Conservation (phyloP, 805 yeast species). For the Wickerhamomyces chambardii region DNA sequence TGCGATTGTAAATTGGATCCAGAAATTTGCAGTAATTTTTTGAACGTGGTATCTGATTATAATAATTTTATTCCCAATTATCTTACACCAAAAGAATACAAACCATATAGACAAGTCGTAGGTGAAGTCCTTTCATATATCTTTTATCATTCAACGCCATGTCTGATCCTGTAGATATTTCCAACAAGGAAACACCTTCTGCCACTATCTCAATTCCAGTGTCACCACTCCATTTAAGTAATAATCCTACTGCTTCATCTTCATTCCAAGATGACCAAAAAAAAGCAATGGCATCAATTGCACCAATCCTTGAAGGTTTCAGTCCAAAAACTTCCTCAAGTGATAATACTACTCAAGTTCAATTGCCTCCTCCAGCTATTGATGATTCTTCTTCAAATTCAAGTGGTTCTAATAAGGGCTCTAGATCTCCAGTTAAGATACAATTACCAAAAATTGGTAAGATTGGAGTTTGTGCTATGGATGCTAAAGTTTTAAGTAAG, state of each 20-base stretch:
- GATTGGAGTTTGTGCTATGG: slow-evolving; percentile 99
- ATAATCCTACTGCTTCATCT: slow-evolving; percentile 4
- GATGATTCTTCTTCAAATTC: slow-evolving; percentile 4
- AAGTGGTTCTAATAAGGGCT: slow-evolving; percentile 6
- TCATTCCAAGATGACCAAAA: slow-evolving; percentile 17
- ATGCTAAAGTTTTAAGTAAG: slow-evolving; percentile 88
- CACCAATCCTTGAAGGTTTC: slow-evolving; percentile 69
- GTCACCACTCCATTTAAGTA: slow-evolving; percentile 21
- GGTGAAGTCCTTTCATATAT: no score
- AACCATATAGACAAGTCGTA: no score
- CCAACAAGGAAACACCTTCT: not conserved
- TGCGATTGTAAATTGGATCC: no score
- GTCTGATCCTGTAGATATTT: slow-evolving; percentile 15
- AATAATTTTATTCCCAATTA: no score
- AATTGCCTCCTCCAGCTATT: slow-evolving; percentile 15
- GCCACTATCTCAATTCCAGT: slow-evolving; percentile 14
- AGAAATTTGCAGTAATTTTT: no score
- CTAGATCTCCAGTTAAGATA: slow-evolving; percentile 18
- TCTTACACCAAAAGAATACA: no score
- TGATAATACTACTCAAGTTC: slow-evolving; percentile 25
- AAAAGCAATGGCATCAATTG: slow-evolving; percentile 70
- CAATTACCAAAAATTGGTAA: slow-evolving; percentile 73
- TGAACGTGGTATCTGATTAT: no score
- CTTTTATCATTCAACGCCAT: no score
- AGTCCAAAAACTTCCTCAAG: slow-evolving; percentile 60